Evolutionary conservation across 2,329 filamentous ascomycete genomes (phyloP), one percentile per base, ranked within the genome.

Genomic region (Paramyrothecium sp.): DNA sequence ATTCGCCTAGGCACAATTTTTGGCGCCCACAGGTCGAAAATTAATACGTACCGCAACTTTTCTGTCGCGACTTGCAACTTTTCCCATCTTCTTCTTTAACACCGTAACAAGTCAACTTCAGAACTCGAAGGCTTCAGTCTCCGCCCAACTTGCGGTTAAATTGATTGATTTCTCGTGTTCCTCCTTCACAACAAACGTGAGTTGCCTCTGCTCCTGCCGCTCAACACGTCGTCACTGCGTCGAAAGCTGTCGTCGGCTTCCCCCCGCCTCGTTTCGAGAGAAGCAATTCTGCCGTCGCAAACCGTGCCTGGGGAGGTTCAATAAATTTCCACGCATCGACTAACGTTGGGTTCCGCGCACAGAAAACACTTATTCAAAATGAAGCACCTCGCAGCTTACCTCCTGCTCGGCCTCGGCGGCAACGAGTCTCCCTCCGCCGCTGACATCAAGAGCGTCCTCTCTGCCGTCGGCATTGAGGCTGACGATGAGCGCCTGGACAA

Each of bases 351-450:
- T 4, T 51, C 34, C 13, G 13, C 38, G 19, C 51, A 49, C 67
- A 73, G 69, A 74, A 78, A 74, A 60, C 60, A 68, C 26, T 5
- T 71, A 65, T 69, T 71, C 78, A 96, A 89, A 92, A 98, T 99
- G 95, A 98, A 99, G 93, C 89, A 98, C 84, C 90, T 99, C 84
- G 95, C 95, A 78, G 94, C 95, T 78, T 98, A 96, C 88, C 92
- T 99, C 76, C 94, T 99, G 77, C 91, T 98, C 80, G 82, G 83
- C 83, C 90, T 98, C 71, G 94, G 86, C 78, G 95, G 95, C 82
- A 98, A 97, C 87, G 78, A 85, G 83, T 87, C 88, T 65, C 95
- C 95, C 71, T 92, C 90, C 65, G 91, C 90, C 72, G 78, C 79
- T 67, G 93, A 98, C 77, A 82, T 99, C 86, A 95, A 91, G 85